Percentiles rank a stretch among this genome's conserved stretches.
These are phyloP conservation scores for Parmelia sp. DNA, from an alignment of 495 filamentous ascomycete species.

Conservation along the genomic window DNA sequence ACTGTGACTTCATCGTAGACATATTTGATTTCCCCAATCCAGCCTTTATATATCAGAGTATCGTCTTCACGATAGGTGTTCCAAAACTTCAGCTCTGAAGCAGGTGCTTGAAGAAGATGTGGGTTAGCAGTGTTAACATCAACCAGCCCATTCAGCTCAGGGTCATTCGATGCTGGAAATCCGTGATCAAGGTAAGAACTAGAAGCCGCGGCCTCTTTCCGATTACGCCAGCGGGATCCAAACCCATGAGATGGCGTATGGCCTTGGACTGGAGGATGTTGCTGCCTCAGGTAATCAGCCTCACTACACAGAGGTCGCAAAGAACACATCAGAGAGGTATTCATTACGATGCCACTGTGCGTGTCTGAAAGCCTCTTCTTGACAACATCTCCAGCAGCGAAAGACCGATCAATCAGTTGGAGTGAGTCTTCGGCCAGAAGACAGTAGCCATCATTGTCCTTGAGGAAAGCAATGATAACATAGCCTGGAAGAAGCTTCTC, in stretches of 20 bases:
- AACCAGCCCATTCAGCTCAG: neutral
- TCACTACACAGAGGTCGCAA: constrained; percentile 33
- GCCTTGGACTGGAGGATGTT: constrained; percentile 22
- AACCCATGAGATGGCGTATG: constrained; percentile 21
- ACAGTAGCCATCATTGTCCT: constrained; percentile 26
- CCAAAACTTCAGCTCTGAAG: constrained; percentile 29
- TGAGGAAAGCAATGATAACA: constrained; percentile 32
- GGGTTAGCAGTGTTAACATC: neutral
- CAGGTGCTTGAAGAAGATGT: constrained; percentile 16
- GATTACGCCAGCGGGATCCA: neutral
- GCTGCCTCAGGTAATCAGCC: constrained; percentile 22
- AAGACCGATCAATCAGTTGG: constrained; percentile 36
- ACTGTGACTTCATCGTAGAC: constrained; percentile 32
- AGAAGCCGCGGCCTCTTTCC: neutral
- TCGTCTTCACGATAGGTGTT: constrained; percentile 33
- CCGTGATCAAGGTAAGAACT: constrained; percentile 8
- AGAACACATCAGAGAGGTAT: constrained; percentile 30
- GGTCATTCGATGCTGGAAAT: neutral
- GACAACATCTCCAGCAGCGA: constrained; percentile 40
- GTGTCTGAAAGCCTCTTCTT: constrained; percentile 38
- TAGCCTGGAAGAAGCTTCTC: constrained; percentile 26
- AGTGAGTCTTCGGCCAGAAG: constrained; percentile 42
- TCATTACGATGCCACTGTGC: constrained; percentile 39
- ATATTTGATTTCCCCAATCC: constrained; percentile 34
- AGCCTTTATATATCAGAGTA: constrained; percentile 34